Conservation (phyloP, 2,329 filamentous ascomycete genomes). For the Allantophomopsis cytisporea region DNA sequence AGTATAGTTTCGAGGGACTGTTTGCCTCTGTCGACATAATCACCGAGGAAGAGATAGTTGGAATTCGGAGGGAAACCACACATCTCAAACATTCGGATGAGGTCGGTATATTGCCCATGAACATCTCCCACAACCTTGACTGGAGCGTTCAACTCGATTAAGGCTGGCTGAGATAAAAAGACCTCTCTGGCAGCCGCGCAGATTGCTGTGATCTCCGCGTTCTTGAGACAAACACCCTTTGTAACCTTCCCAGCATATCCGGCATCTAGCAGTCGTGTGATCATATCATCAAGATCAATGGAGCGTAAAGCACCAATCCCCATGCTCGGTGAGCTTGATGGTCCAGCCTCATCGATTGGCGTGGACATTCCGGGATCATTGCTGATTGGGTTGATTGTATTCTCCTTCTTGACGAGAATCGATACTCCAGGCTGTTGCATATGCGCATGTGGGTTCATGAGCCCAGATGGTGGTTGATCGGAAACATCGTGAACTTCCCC, state of each 20-base stretch:
- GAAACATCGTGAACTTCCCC: conserved; percentile 94
- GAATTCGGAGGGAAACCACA: conserved; percentile 86
- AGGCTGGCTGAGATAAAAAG: conserved; percentile 79
- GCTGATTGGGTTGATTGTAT: conserved; percentile 52
- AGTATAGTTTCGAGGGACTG: conserved; percentile 92
- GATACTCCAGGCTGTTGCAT: conserved; percentile 69
- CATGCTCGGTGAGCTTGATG: conserved; percentile 39
- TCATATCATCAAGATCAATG: conserved; percentile 93
- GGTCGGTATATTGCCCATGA: conserved; percentile 89
- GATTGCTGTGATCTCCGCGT: conserved; percentile 91
- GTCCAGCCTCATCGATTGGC: conserved; percentile 28
- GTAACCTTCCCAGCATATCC: conserved; percentile 95
- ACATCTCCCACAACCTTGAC: conserved; percentile 98
- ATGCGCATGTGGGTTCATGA: conserved; percentile 39
- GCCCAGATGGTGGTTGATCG: conserved; percentile 68
- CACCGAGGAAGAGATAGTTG: conserved; percentile 89
- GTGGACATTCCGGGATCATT: conserved; percentile 28
- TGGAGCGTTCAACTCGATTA: conserved; percentile 83
- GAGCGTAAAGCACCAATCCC: conserved; percentile 85
- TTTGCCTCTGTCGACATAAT: conserved; percentile 95
- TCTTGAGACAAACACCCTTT: conserved; percentile 93
- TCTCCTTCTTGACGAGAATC: conserved; percentile 67
- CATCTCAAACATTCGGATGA: conserved; percentile 97
- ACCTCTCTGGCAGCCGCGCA: conserved; percentile 81
- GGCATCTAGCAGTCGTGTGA: conserved; percentile 83